Percentiles rank a stretch among this genome's conserved stretches.
phyloP scores from a whole-genome alignment of 345 rosid genomes.

The Citrus inodora region DNA sequence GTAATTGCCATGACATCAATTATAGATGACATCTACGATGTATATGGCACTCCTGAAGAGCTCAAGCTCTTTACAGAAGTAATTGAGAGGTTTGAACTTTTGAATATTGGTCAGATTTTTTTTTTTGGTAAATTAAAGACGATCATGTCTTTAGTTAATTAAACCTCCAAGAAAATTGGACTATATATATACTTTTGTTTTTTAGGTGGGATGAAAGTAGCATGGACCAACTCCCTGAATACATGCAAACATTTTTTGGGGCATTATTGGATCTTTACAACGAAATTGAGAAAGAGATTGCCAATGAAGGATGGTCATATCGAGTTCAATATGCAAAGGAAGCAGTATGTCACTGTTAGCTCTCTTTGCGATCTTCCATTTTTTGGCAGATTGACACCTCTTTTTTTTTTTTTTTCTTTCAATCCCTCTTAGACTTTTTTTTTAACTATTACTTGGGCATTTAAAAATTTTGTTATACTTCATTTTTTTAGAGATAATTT shows the following conservation, averaged over 20 bases:
- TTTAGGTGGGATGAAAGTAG: constrained; percentile 28
- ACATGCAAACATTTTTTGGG: constrained; percentile 10
- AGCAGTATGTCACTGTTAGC: not conserved
- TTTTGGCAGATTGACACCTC: too few relatives aligned
- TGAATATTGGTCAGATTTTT: not conserved
- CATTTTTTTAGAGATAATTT: too few relatives aligned
- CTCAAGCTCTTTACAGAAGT: constrained; percentile 13
- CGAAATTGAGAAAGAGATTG: constrained; percentile 13
- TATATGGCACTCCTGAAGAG: constrained; percentile 16
- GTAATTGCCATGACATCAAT: not conserved
- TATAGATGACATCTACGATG: constrained; percentile 20
- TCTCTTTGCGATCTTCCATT: not conserved
- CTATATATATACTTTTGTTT: not conserved
- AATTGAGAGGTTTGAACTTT: constrained; percentile 5
- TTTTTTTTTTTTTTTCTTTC: too few relatives aligned
- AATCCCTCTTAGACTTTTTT: too few relatives aligned
- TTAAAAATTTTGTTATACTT: too few relatives aligned
- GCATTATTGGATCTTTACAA: constrained; percentile 15
- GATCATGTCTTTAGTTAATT: not conserved
- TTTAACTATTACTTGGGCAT: too few relatives aligned
- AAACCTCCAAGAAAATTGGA: not conserved
- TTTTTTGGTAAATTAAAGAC: not conserved
- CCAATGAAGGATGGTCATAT: constrained; percentile 6
- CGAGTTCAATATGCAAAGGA: constrained; percentile 12
- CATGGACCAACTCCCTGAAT: constrained; percentile 15